Percentiles rank a stretch among this genome's conserved stretches.
Conservation (phyloP, 1,284 basidiomycete species). For the Cryptococcus hybrid region DNA sequence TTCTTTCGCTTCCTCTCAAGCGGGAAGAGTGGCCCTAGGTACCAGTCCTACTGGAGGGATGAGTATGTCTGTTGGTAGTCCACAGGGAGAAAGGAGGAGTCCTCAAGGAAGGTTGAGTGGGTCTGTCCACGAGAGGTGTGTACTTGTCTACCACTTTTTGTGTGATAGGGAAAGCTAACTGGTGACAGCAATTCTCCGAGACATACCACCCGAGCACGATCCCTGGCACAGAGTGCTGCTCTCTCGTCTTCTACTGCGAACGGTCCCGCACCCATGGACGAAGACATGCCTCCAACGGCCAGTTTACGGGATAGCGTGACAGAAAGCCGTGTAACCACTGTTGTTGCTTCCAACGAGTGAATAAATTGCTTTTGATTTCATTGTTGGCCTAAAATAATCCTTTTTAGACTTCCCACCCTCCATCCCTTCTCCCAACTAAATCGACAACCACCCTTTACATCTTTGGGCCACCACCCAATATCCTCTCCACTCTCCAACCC, state of each 20-base stretch:
- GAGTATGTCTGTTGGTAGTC: conserved; percentile 2
- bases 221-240: conserved; percentile 6
- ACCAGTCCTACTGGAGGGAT: conserved; percentile 10
- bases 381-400: neutral
- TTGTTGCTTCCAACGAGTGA: conserved; percentile 10
- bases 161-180: neutral
- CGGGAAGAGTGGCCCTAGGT: conserved; percentile 38
- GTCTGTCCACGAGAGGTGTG: conserved; percentile 6
- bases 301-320: conserved; percentile 19
- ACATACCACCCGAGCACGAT: conserved; percentile 17
- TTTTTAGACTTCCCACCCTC: conserved; percentile 26
- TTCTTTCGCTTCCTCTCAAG: conserved; percentile 35
- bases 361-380: neutral
- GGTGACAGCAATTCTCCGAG: conserved; percentile 15
- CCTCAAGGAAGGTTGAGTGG: neutral
- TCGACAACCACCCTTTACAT: conserved; percentile 38
- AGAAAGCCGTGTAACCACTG: neutral
- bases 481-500: conserved; percentile 28
- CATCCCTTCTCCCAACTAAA: conserved; percentile 25
- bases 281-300: conserved; percentile 33
- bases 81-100: conserved; percentile 10
- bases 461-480: conserved; percentile 39
- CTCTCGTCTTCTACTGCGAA: conserved; percentile 1
- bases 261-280: conserved; percentile 14
- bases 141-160: neutral